Evolutionary conservation across 2,329 filamentous ascomycete species (phyloP).

Genomic region (Grosmannia huntii): DNA sequence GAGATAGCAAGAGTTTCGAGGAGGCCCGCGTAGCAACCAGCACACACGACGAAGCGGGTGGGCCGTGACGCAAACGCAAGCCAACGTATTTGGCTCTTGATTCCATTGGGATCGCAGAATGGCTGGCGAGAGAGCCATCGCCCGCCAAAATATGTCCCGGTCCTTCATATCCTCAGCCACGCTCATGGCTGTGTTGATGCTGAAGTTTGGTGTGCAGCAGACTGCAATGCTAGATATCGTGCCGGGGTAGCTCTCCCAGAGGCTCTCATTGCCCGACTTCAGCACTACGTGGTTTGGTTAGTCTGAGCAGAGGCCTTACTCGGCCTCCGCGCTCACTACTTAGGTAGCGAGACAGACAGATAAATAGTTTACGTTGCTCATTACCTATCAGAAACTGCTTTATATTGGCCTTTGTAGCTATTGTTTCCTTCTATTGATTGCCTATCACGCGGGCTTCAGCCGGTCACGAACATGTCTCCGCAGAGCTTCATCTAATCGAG

Average conservation of each 20-base stretch:
- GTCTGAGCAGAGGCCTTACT: too few species aligned
- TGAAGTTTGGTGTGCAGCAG: conserved; percentile 17
- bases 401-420: neutral
- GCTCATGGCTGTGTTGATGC: conserved; percentile 18
- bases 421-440: neutral
- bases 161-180: conserved; percentile 17
- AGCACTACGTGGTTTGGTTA: too few species aligned
- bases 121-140: conserved; percentile 17
- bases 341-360: too few species aligned
- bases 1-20: conserved; percentile 19
- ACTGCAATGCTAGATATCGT: conserved; percentile 10
- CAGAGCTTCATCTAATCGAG: too few species aligned
- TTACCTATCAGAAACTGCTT: conserved; percentile 34
- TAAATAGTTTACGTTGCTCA: too few species aligned
- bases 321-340: too few species aligned
- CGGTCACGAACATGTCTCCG: too few species aligned
- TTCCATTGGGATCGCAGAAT: conserved; percentile 19
- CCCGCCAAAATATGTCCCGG: conserved; percentile 21
- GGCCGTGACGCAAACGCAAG: conserved; percentile 22
- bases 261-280: conserved; percentile 13
- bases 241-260: conserved; percentile 9
- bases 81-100: conserved; percentile 17
- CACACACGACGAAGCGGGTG: conserved; percentile 22
- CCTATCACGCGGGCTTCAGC: neutral
- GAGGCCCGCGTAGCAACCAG: conserved; percentile 21